phyloP scores from a whole-genome alignment of 768 basidiomycete species.

The Lepiota brunneoincarnata region DNA sequence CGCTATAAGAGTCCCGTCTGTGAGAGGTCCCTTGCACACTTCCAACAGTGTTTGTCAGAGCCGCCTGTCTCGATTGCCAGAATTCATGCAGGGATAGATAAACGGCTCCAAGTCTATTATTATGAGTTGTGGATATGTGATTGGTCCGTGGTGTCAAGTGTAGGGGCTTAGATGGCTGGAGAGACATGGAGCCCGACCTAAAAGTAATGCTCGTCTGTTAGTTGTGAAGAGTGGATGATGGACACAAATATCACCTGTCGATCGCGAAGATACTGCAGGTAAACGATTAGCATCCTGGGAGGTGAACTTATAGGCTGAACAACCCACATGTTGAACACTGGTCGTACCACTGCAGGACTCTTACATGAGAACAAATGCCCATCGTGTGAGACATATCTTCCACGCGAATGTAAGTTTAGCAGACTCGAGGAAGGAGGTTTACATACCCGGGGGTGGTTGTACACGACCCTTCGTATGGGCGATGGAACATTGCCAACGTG shows the following conservation, averaged over 20 bases:
- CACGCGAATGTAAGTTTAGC: too few relatives aligned
- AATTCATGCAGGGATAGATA: conserved; percentile 53
- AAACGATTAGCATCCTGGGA: not conserved
- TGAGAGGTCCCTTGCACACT: conserved; percentile 13
- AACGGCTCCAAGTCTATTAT: conserved; percentile 61
- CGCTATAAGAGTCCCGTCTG: conserved; percentile 54
- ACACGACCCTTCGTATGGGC: conserved; percentile 15
- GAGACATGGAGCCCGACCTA: conserved; percentile 53
- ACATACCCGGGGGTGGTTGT: conserved; percentile 9
- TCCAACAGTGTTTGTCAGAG: conserved; percentile 21
- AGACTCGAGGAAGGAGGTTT: not conserved
- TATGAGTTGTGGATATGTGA: conserved; percentile 17
- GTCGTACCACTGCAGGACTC: conserved; percentile 50
- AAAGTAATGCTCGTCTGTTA: not conserved
- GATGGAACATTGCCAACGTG: conserved; percentile 52
- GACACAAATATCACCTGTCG: conserved; percentile 33
- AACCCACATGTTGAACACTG: conserved; percentile 62
- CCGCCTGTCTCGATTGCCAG: conserved; percentile 50
- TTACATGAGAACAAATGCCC: conserved; percentile 54
- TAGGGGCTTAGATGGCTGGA: conserved; percentile 40
- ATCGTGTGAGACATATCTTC: conserved; percentile 53
- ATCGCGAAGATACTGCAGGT: conserved; percentile 38
- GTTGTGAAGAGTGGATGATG: not conserved
- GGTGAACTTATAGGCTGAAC: not conserved
- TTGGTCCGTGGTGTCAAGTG: conserved; percentile 29